Percentiles rank a stretch among this genome's conserved stretches.
Evolutionary conservation across 2,329 filamentous ascomycete genomes (phyloP).

Genomic region (Aspergillus phoenicis): DNA sequence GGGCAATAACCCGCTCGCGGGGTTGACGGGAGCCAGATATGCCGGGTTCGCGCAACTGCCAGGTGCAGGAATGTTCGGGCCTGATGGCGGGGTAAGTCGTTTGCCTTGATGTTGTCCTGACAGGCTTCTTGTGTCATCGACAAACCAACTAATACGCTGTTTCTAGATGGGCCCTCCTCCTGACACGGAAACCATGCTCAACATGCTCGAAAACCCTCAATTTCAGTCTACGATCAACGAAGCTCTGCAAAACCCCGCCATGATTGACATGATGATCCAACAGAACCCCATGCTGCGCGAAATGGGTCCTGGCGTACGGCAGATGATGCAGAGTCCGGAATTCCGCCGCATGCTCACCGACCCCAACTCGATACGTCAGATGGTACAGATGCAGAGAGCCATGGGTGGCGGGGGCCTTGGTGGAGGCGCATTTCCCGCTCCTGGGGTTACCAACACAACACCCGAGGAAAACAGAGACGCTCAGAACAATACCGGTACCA

Average conservation of each 20-base stretch:
- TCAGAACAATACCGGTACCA: conserved; percentile 44
- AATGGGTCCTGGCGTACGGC: conserved; percentile 71
- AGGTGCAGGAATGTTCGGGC: conserved; percentile 84
- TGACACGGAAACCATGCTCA: conserved; percentile 76
- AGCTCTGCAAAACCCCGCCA: conserved; percentile 89
- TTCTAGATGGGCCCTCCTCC: conserved; percentile 84
- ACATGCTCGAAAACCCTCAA: conserved; percentile 85
- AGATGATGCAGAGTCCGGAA: conserved; percentile 84
- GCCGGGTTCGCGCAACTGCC: conserved; percentile 90
- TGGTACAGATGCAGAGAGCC: conserved; percentile 75
- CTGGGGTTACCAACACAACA: conserved; percentile 87
- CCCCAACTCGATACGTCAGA: conserved; percentile 78
- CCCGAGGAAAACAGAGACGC: conserved; percentile 51
- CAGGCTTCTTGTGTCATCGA: background rate
- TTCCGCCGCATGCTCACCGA: conserved; percentile 93
- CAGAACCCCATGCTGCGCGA: conserved; percentile 80
- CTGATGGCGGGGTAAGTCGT: conserved; percentile 82
- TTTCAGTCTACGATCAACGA: conserved; percentile 88
- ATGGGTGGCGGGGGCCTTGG: conserved; percentile 58
- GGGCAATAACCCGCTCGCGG: conserved; percentile 86
- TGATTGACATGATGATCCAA: conserved; percentile 93
- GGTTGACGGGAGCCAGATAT: conserved; percentile 88
- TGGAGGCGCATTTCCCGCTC: conserved; percentile 74
- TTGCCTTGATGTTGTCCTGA: background rate
- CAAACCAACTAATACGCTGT: conserved; percentile 19